These are phyloP conservation scores for Cucurbita maxima DNA, from an alignment of 306 rosid species.

Conservation along the genomic window DNA sequence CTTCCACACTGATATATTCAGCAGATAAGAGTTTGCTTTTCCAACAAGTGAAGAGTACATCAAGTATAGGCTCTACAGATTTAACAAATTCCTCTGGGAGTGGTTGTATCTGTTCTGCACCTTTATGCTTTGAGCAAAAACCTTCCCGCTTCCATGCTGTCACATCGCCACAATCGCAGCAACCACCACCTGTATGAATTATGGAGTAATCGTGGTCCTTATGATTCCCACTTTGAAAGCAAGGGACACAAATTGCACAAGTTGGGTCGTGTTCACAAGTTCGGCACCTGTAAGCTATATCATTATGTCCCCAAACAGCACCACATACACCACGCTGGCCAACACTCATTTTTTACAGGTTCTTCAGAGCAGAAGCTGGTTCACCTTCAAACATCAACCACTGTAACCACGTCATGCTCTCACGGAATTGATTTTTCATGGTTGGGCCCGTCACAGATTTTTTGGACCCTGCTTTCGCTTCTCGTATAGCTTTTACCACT, in stretches of 20 bases:
- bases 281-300: constrained; percentile 75
- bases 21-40: constrained; percentile 37
- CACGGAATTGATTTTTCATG: constrained; percentile 31
- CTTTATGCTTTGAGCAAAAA: constrained; percentile 86
- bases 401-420: constrained; percentile 68
- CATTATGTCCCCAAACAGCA: constrained; percentile 75
- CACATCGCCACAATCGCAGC: constrained; percentile 97
- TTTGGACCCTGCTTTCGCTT: constrained; percentile 23
- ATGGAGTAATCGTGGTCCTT: constrained; percentile 66
- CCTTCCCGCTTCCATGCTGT: constrained; percentile 97
- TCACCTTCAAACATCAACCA: constrained; percentile 97
- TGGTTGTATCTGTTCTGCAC: constrained; percentile 72
- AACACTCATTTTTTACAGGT: constrained; percentile 41
- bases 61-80: constrained; percentile 57
- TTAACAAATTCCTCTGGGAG: constrained; percentile 46
- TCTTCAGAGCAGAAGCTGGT: constrained; percentile 28
- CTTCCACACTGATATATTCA: constrained; percentile 21
- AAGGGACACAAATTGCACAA: constrained; percentile 91
- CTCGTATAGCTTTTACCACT: constrained; percentile 27
- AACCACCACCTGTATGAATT: constrained; percentile 78
- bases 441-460: constrained; percentile 8
- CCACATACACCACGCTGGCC: constrained; percentile 93
- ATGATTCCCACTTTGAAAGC: constrained; percentile 85
- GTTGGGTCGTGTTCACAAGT: constrained; percentile 91
- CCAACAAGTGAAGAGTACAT: constrained; percentile 52